Evolutionary conservation across 2,329 filamentous ascomycete genomes (phyloP).

Genomic region (Trichoderma brevicompactum): DNA sequence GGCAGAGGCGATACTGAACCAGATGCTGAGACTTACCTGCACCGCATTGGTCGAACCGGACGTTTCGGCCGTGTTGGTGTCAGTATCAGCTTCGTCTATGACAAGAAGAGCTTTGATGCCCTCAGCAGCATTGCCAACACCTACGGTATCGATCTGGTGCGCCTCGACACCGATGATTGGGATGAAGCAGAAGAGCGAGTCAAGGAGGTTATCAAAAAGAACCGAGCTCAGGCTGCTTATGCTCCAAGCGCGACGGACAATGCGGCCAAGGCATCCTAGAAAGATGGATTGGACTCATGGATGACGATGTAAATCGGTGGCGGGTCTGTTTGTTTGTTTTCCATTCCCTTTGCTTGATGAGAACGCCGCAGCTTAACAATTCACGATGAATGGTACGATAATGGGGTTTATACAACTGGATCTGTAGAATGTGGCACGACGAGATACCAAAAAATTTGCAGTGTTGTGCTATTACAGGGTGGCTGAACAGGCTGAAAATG

Average conservation of each 20-base stretch:
- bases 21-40: constrained; percentile 93
- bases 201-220: constrained; percentile 78
- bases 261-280: constrained; percentile 40
- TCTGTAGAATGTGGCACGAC: constrained; percentile 24
- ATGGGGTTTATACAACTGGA: constrained; percentile 20
- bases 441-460: constrained; percentile 29
- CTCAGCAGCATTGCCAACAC: constrained; percentile 78
- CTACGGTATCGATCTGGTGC: constrained; percentile 80
- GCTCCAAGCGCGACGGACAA: constrained; percentile 52
- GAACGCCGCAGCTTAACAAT: constrained; percentile 13
- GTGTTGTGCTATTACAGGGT: constrained; percentile 16
- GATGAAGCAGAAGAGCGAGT: constrained; percentile 84
- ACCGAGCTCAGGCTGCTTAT: constrained; percentile 60
- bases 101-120: constrained; percentile 78
- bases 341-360: constrained; percentile 18
- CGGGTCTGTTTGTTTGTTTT: constrained; percentile 8
- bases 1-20: constrained; percentile 78
- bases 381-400: constrained; percentile 26
- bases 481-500: background rate
- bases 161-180: constrained; percentile 86
- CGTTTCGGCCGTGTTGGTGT: constrained; percentile 97
- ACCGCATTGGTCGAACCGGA: constrained; percentile 95
- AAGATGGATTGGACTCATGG: constrained; percentile 30
- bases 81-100: constrained; percentile 91
- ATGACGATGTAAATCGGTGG: constrained; percentile 26